Evolutionary conservation across 2,329 filamentous ascomycete species (phyloP).

Genomic region (Exserohilum rostratum): DNA sequence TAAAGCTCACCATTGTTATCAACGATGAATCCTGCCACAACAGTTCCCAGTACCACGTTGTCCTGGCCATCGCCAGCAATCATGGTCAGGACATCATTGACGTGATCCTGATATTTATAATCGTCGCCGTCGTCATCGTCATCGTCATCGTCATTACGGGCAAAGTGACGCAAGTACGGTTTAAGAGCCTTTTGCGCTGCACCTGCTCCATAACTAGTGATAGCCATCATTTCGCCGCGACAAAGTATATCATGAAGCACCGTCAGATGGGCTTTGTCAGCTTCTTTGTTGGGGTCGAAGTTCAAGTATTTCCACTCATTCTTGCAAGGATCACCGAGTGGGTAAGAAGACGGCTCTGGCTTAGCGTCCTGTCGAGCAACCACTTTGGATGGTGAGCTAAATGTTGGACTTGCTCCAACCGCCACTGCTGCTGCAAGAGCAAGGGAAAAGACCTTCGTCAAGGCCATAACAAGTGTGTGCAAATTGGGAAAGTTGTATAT

Average conservation of each 20-base stretch:
- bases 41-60: background rate
- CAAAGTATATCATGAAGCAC: background rate
- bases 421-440: background rate
- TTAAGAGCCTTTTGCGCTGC: background rate
- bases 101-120: background rate
- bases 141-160: background rate
- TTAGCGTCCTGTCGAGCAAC: background rate
- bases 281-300: background rate
- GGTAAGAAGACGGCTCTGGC: background rate
- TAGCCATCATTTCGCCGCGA: background rate
- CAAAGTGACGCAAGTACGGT: background rate
- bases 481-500: background rate
- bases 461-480: background rate
- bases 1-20: background rate
- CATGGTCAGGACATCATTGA: background rate
- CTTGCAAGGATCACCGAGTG: background rate
- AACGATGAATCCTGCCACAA: background rate
- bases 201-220: background rate
- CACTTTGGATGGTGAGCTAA: background rate
- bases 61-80: background rate
- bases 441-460: background rate
- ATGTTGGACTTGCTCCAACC: background rate
- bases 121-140: background rate
- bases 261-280: background rate
- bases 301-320: background rate